Evolutionary conservation across 2,329 filamentous ascomycete species (phyloP).

Genomic region (Diaporthe sp.): DNA sequence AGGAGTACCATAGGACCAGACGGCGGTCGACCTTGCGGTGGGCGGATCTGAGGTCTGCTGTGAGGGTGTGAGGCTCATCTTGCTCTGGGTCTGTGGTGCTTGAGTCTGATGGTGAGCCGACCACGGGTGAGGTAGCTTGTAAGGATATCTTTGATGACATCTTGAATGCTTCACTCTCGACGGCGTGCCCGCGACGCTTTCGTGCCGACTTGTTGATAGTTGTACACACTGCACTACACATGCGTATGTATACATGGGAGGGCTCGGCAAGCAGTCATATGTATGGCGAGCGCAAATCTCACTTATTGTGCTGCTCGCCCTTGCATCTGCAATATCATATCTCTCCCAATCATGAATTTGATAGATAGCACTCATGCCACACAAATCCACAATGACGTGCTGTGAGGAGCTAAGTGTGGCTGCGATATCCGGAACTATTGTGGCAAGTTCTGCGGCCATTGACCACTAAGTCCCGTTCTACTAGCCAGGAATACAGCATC

Average conservation of each 20-base stretch:
- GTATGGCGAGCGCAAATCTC: neutral
- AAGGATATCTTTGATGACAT: neutral
- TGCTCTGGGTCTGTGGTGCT: neutral
- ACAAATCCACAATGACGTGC: constrained; percentile 30
- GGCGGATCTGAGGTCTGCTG: constrained; percentile 35
- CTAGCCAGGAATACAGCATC: neutral
- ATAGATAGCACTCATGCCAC: neutral
- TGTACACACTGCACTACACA: neutral
- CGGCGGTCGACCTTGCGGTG: constrained; percentile 44
- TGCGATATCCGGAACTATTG: constrained; percentile 4
- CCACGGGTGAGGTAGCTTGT: neutral
- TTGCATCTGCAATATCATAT: neutral
- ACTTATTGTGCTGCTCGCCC: no score
- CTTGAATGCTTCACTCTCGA: no score
- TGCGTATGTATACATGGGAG: neutral
- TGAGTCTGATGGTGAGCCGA: neutral
- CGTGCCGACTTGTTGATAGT: neutral
- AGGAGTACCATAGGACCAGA: constrained; percentile 43
- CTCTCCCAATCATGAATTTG: neutral
- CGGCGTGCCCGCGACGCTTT: neutral
- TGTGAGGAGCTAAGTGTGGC: neutral
- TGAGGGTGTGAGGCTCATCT: neutral
- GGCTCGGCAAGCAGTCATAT: neutral
- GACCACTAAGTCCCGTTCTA: neutral
- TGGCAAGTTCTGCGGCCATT: neutral